Evolutionary conservation across 768 basidiomycete genomes (phyloP), one percentile per base, ranked within the genome.

Genomic region (Galerina marginata): DNA sequence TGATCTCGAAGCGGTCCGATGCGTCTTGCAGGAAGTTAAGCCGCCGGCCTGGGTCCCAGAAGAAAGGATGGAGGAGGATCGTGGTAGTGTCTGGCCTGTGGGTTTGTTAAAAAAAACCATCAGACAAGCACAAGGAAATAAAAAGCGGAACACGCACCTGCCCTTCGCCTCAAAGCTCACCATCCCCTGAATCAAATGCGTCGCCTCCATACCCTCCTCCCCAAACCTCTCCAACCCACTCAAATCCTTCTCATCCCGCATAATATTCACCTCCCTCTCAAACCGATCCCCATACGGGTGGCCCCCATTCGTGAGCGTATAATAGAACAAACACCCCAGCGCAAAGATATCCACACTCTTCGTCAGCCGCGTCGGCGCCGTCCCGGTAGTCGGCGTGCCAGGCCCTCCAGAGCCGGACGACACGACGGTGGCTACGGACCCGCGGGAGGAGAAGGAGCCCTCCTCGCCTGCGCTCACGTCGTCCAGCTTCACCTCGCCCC

Each of bases 291-390:
- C 97, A 72, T 87, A 99, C 12, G 97, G 97, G 82, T 99, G 97
- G 2, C 86, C 83, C 2, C 97, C 97, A 54, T 85, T 88, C 52
- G 95, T 94, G 40, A 98, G 79, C 20, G 91, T 90, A 74, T 96
- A 97, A 71, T 93, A 98, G 74, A 95, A 96, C 64, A 99, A 76
- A 75, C 96, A 99, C 0, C 97, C 97, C 29, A 99, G 77, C 0
- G 97, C 94, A 69, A 99, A 99, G 29, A 99, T 91, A 73, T 99
- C 97, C 60, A 99, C 93, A 15, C 92, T 91, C 73, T 97, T 96
- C 15, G 97, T 99, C 63, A 99, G 76, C 51, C 95, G 77, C 38
- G 90, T 86, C 58, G 84, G 77, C 67, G 81, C 83, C 40, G 77
- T 77, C 26, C 72, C 72, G 9, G 76, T 74, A 23, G 79, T 67